Evolutionary conservation across 192 early-diverging fungal species (phyloP).

Genomic region (Backusella morwellensis): DNA sequence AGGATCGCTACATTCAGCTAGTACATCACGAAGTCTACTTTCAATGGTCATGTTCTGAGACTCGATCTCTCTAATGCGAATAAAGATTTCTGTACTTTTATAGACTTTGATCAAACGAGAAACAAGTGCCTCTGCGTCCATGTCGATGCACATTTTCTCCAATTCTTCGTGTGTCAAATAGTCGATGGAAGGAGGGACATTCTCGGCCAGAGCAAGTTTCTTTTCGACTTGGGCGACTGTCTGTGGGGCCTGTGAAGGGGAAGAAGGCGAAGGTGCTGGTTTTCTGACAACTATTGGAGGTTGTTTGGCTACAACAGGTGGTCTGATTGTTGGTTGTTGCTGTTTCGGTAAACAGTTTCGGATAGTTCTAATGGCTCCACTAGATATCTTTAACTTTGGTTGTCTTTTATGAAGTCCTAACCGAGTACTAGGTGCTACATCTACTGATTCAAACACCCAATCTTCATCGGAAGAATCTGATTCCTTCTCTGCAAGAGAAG

Average conservation of each 20-base stretch:
- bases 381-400: conserved; percentile 5
- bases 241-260: background rate
- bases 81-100: conserved; percentile 16
- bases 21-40: conserved; percentile 1
- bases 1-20: conserved; percentile 19
- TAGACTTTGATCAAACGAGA: conserved; percentile 12
- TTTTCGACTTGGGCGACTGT: background rate
- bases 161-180: conserved; percentile 16
- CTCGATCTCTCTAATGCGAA: conserved; percentile 19
- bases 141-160: background rate
- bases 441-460: conserved; percentile 21
- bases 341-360: background rate
- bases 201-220: background rate
- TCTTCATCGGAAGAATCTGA: conserved; percentile 29
- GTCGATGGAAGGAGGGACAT: background rate
- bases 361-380: background rate
- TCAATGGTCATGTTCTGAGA: conserved; percentile 8
- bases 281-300: background rate
- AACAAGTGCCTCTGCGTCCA: conserved; percentile 1
- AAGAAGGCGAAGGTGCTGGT: background rate
- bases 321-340: background rate
- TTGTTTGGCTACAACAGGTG: background rate
- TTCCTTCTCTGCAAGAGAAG: conserved; percentile 6
- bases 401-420: background rate
- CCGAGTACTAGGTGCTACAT: conserved; percentile 5